Percentiles rank a stretch among this genome's conserved stretches.
Conservation (phyloP, 1,284 basidiomycete genomes). For the Rhodotorula sp. region DNA sequence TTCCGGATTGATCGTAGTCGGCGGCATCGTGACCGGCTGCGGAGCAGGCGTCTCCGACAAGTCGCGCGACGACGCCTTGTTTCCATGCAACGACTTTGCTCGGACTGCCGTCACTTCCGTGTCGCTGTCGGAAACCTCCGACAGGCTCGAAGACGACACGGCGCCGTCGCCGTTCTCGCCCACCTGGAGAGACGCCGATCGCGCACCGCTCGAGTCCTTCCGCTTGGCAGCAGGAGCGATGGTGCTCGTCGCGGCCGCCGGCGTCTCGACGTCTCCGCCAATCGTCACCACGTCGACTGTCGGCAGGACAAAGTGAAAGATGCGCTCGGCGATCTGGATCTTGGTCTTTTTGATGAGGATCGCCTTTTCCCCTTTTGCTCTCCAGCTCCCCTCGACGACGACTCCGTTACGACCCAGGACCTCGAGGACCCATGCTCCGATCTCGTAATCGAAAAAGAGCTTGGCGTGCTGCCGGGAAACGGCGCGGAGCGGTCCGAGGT, state of each 20-base stretch:
- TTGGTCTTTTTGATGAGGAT: conserved; percentile 85
- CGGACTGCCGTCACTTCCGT: conserved; percentile 3
- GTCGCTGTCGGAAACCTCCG: conserved; percentile 27
- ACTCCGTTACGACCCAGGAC: conserved; percentile 95
- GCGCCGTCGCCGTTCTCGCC: background rate
- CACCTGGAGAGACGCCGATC: too few relatives aligned
- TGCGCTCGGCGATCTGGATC: conserved; percentile 96
- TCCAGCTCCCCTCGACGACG: conserved; percentile 96
- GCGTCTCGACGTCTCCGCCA: conserved; percentile 1
- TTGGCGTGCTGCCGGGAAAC: conserved; percentile 94
- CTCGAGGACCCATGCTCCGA: conserved; percentile 71
- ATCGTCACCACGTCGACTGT: conserved; percentile 16
- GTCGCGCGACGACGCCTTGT: background rate
- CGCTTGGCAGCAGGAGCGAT: background rate
- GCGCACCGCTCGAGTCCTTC: background rate
- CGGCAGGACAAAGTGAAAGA: conserved; percentile 69
- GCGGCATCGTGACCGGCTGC: background rate
- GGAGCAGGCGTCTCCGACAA: background rate
- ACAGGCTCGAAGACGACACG: conserved; percentile 21
- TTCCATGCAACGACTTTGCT: background rate
- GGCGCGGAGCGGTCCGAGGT: conserved; percentile 93
- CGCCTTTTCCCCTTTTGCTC: conserved; percentile 79
- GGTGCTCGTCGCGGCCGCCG: background rate
- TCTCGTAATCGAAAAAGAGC: conserved; percentile 76
- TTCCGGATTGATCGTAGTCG: background rate